Base-by-base conservation (phyloP, 1,284 basidiomycete genomes). In the Neotropicomus parvogracilis region DNA sequence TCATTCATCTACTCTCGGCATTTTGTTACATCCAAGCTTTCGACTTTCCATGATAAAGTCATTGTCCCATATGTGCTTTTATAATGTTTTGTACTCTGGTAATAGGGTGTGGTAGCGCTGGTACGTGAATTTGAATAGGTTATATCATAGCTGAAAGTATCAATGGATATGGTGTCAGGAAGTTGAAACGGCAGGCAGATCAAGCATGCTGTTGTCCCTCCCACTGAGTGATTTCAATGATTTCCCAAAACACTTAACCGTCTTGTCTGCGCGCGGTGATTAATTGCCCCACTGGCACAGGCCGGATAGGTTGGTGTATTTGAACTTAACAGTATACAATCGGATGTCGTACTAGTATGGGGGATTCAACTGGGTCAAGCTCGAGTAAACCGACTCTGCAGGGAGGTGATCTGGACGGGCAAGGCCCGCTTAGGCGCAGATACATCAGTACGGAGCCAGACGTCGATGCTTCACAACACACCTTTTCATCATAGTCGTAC, bases 401-500 rank as follows among this genome's bases (percentile, higher is more conserved):
- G 67, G 9, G 76, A 72, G 26, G 80, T 82, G 13, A 90, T 70
- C 17, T 82, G 74, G 24, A 89, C 85, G 8, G 86, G 83, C 13
- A 77, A 62, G 24, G 73, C 69, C 17, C 77, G 72, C 88, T 90
- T 55, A n/a, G 40, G 38, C 5, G 43, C 17, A 33, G 35, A 35
- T 19, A 19, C 6, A 38, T 44, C 8, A 24, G 46, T 46, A 37
- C 28, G 42, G 27, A 33, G 29, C 20, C 17, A 38, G 40, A 28
- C 2, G 24, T 42, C 19, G 34, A 29, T 44, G 28, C 17, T 33
- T 11, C 35, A n/a, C 33, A 26, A 46, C 65, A 43, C 43, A 83
- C 88, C 75, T 88, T 87, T 62, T 90, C 88, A 57, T 91, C 88
- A 54, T 91, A 91, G 56, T 90, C 88, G 11, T 74, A 75, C 88